Conservation (phyloP, 305 asterid species). For the Fraxinus albicans region DNA sequence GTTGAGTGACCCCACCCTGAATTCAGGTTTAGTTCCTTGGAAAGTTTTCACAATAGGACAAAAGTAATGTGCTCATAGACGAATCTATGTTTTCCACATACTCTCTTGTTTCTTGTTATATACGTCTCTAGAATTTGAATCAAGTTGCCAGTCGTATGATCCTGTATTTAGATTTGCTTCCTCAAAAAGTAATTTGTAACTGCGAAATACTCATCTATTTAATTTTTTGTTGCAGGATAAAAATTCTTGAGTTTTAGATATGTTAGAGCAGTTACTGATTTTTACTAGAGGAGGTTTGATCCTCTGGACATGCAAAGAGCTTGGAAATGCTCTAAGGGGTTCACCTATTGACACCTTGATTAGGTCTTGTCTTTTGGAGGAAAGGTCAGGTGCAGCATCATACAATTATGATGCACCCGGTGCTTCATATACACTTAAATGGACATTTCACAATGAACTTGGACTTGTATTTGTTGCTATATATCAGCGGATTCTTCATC, state of each 20-base stretch:
- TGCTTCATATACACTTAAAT: constrained; percentile 83
- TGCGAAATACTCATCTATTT: neutral
- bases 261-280: constrained; percentile 89
- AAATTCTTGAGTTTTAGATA: constrained; percentile 33
- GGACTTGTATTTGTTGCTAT: constrained; percentile 95
- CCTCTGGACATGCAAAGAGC: constrained; percentile 96
- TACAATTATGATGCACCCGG: constrained; percentile 84
- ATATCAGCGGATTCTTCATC: constrained; percentile 88
- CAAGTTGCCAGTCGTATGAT: neutral
- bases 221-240: constrained; percentile 38
- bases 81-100: neutral
- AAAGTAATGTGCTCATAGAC: neutral
- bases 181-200: neutral
- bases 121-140: neutral
- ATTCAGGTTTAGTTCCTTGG: neutral
- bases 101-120: neutral
- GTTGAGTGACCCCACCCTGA: neutral
- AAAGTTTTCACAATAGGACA: neutral
- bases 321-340: constrained; percentile 89
- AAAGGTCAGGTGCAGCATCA: constrained; percentile 82
- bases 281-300: constrained; percentile 92
- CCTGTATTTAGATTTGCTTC: neutral
- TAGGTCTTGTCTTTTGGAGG: constrained; percentile 96
- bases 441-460: constrained; percentile 91
- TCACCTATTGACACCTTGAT: constrained; percentile 85